Percentiles rank a stretch among this genome's conserved stretches.
Evolutionary conservation across 139 green algal genomes (phyloP).

Genomic region (Picochlorum sp.): DNA sequence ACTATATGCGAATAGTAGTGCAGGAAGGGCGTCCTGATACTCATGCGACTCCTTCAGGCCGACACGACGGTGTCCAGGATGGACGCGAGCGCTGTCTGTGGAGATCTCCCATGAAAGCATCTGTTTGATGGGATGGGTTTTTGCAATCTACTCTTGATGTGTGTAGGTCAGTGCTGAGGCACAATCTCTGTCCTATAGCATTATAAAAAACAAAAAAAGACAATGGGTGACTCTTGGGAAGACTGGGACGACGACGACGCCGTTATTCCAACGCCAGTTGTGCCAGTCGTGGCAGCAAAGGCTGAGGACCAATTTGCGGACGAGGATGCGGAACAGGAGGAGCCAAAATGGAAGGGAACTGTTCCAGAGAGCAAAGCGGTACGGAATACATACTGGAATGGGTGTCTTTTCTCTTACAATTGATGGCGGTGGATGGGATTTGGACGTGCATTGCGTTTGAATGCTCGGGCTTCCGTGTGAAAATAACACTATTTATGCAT

Average conservation of each 20-base stretch:
- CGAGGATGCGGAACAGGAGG: conserved; percentile 47
- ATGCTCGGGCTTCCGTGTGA: background rate
- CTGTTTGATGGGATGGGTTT: too few relatives aligned
- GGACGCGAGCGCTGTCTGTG: too few relatives aligned
- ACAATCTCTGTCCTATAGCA: background rate
- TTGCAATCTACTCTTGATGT: background rate
- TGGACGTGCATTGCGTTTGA: background rate
- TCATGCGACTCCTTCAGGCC: too few relatives aligned
- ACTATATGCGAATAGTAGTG: too few relatives aligned
- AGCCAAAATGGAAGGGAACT: conserved; percentile 31
- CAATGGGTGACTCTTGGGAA: conserved; percentile 26
- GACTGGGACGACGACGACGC: conserved; percentile 45
- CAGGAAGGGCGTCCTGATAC: too few relatives aligned
- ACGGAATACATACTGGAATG: background rate
- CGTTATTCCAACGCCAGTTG: conserved; percentile 4
- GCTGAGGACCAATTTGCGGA: conserved; percentile 34
- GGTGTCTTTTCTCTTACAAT: background rate
- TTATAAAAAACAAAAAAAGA: background rate
- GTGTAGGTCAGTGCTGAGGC: background rate
- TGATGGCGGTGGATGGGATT: too few relatives aligned
- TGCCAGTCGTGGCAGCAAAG: background rate
- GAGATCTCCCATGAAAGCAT: too few relatives aligned
- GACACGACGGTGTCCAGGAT: too few relatives aligned
- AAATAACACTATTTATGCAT: background rate
- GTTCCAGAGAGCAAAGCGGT: conserved; percentile 41